phyloP scores from a whole-genome alignment of 2,329 filamentous ascomycete species.

The Monilinia laxa region DNA sequence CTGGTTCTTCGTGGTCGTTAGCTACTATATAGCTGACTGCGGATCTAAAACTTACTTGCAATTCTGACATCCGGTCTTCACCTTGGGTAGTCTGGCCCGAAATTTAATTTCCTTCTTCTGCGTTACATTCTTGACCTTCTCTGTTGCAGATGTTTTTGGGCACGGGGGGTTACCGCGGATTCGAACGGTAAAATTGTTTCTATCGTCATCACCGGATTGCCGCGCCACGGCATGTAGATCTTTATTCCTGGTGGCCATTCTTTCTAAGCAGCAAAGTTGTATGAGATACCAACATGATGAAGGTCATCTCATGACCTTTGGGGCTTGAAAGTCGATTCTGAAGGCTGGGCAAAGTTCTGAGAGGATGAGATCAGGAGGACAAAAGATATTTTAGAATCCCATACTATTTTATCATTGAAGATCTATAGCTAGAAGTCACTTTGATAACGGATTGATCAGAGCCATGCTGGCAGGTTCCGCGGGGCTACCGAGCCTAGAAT shows the following conservation, averaged over 20 bases:
- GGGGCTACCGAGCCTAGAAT: background rate
- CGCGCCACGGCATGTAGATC: background rate
- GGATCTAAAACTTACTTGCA: slow-evolving; percentile 25
- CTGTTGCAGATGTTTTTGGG: background rate
- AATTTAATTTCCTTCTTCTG: slow-evolving; percentile 13
- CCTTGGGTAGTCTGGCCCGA: slow-evolving; percentile 22
- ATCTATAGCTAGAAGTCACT: background rate
- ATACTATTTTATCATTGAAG: background rate
- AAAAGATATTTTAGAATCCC: background rate
- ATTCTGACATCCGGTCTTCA: slow-evolving; percentile 25
- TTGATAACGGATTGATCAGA: slow-evolving; percentile 1
- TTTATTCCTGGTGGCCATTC: slow-evolving; percentile 8
- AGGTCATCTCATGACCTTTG: background rate
- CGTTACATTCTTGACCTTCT: background rate
- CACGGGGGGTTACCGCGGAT: no score
- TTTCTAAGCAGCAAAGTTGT: slow-evolving; percentile 1
- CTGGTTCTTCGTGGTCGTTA: slow-evolving; percentile 47
- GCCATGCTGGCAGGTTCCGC: slow-evolving; percentile 4
- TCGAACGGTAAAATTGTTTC: background rate
- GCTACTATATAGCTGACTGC: background rate
- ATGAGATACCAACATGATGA: slow-evolving; percentile 2
- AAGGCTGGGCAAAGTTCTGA: background rate
- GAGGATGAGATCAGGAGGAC: background rate
- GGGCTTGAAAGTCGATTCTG: background rate
- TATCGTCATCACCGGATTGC: background rate